A percentile compares a stretch with the other conserved stretches of the same genome.
Conservation (phyloP, 768 basidiomycete species). For the Lyophyllum shimeji region DNA sequence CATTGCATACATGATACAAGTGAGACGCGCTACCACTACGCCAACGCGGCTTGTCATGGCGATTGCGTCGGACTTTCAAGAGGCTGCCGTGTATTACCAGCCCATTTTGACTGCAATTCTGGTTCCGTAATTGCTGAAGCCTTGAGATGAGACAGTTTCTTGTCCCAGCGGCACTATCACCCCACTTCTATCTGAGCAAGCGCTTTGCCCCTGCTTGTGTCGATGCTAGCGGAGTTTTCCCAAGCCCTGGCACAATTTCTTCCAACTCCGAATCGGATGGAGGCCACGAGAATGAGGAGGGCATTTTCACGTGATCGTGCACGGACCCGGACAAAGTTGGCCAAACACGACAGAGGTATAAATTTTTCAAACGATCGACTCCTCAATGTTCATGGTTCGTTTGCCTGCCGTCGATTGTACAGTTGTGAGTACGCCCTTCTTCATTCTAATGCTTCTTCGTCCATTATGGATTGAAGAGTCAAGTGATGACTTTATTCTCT, state of each 20-base stretch:
- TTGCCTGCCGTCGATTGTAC: not conserved
- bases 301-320: constrained; percentile 6
- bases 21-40: constrained; percentile 20
- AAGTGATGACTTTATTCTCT: constrained; percentile 77
- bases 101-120: no score
- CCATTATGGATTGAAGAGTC: not conserved
- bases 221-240: no score
- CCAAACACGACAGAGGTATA: not conserved
- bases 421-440: constrained; percentile 1
- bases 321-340: constrained; percentile 7
- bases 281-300: no score
- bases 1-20: constrained; percentile 13
- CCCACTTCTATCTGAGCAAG: no score
- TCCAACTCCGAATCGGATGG: no score
- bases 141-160: no score
- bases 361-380: not conserved
- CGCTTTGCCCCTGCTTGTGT: no score
- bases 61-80: no score
- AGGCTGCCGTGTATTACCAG: no score
- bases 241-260: no score
- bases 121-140: no score
- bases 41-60: constrained; percentile 17
- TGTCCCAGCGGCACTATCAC: no score
- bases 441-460: not conserved
- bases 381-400: not conserved